Evolutionary conservation across 2,329 filamentous ascomycete species (phyloP), one percentile per base, ranked within the genome.

Genomic region (Aspergillus puulaauensis): DNA sequence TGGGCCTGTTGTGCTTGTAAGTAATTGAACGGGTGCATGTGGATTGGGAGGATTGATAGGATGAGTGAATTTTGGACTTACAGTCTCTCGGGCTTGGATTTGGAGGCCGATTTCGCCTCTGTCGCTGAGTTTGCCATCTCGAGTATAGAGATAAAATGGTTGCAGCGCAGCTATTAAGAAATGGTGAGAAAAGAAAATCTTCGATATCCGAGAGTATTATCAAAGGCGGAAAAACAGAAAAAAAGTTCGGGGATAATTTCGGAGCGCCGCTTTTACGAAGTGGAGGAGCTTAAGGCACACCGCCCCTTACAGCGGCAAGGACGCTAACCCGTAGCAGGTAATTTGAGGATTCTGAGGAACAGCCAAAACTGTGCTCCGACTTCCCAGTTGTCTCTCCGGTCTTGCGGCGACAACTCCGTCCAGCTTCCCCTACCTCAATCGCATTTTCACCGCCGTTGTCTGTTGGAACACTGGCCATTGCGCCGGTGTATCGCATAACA

Each of bases 81-180:
- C 77, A 77, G 68, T 73, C 71, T 75, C 64, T 77, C 73, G 14
- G 67, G 61, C 64, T 76, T 77, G 35, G 67, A 48, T 50, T 67
- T 63, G 19, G 63, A 41, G 37, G 61, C 64, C 37, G 60, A 41
- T n/a, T 60, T 54, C 39, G 61, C 52, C 47, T 69, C 64, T 33
- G 59, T 54, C 62, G 70, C 33, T n/a, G 56, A 56, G 9, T 58
- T 55, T 21, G 59, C 57, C 59, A 62, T 58, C 33, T 55, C 17
- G 35, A 14, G 8, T 45, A 7, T 33, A 27, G 35, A 41, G 41
- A 35, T 24, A 17, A 8, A 23, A 27, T 45, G 49, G 52, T 19
- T 31, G 53, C 27, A 24, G 45, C 19, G 46, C 31, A 54, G 24
- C 48, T n/a, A 6, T 37, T n/a, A 15, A 37, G 33, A 55, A 24